Evolutionary conservation across 805 yeast species (phyloP).

Genomic region (Candida easanensis): DNA sequence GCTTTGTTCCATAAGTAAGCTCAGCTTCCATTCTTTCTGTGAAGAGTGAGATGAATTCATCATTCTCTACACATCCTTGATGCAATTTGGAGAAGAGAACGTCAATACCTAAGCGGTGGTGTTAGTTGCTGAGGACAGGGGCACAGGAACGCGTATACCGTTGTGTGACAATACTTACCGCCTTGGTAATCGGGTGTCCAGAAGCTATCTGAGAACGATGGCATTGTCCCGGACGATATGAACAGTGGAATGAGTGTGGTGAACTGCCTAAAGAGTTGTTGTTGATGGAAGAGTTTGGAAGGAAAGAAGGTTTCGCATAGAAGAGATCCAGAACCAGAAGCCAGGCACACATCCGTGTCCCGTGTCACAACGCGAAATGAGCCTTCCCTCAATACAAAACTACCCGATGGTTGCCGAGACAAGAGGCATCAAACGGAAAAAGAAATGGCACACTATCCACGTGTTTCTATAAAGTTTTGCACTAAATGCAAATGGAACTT

Average conservation of each 20-base stretch:
- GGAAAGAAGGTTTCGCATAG: background rate
- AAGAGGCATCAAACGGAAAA: too few relatives aligned
- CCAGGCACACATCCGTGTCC: background rate
- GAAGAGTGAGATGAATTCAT: conserved; percentile 63
- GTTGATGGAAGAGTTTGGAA: background rate
- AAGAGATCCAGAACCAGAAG: background rate
- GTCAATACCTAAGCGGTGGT: conserved; percentile 37
- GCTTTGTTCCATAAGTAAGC: conserved; percentile 55
- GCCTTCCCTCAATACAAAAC: too few relatives aligned
- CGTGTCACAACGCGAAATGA: conserved; percentile 6
- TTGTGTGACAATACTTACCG: conserved; percentile 30
- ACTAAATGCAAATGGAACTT: conserved; percentile 86
- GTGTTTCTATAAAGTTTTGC: conserved; percentile 70
- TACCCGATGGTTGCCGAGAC: too few relatives aligned
- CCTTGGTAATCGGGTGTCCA: conserved; percentile 68
- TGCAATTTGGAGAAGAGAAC: conserved; percentile 50
- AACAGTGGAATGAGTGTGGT: background rate
- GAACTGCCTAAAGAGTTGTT: background rate
- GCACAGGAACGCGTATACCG: background rate
- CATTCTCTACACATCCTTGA: conserved; percentile 68
- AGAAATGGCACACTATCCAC: conserved; percentile 40
- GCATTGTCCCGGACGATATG: conserved; percentile 24
- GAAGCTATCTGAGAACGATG: conserved; percentile 71
- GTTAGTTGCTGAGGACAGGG: conserved; percentile 2
- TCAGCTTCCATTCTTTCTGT: conserved; percentile 73